These are phyloP conservation scores for Rhizomucor miehei DNA, from an alignment of 371 early-diverging fungal genomes.

Conservation along the genomic window DNA sequence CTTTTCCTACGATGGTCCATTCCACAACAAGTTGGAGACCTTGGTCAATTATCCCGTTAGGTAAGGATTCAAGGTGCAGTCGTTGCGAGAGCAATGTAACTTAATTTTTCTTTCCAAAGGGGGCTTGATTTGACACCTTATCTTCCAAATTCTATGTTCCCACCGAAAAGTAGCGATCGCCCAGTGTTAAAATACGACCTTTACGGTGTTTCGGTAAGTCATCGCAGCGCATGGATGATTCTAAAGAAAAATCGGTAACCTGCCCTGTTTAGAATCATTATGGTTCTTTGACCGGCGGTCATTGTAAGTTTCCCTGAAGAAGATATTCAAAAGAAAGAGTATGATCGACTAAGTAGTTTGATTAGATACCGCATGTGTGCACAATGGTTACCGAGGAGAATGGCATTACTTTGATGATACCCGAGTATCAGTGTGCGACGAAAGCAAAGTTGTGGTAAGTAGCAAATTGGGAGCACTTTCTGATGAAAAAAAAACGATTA, in stretches of 20 bases:
- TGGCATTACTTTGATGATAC: slow-evolving; percentile 97
- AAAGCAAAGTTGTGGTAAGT: slow-evolving; percentile 62
- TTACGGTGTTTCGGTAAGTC: slow-evolving; percentile 82
- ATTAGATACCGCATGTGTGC: slow-evolving; percentile 83
- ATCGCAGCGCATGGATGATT: too few relatives aligned
- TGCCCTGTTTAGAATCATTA: slow-evolving; percentile 92
- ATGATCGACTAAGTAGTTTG: slow-evolving; percentile 1
- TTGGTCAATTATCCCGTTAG: slow-evolving; percentile 80
- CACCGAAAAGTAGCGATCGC: slow-evolving; percentile 54
- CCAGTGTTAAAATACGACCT: slow-evolving; percentile 67
- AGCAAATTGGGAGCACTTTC: background rate
- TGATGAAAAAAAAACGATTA: too few relatives aligned
- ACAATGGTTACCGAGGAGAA: slow-evolving; percentile 69
- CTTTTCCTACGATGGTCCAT: slow-evolving; percentile 91
- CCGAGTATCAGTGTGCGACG: slow-evolving; percentile 66
- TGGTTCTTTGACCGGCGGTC: slow-evolving; percentile 90
- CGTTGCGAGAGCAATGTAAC: background rate
- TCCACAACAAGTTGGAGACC: slow-evolving; percentile 89
- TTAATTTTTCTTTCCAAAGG: too few relatives aligned
- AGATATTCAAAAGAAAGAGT: too few relatives aligned
- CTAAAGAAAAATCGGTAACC: too few relatives aligned
- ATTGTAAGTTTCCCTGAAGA: slow-evolving; percentile 49
- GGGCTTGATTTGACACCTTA: slow-evolving; percentile 31
- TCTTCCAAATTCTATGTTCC: slow-evolving; percentile 55
- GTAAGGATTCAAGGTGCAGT: too few relatives aligned